These are phyloP conservation scores for Buxus sempervirens DNA, from an alignment of 164 flowering plant genomes.

Conservation along the genomic window DNA sequence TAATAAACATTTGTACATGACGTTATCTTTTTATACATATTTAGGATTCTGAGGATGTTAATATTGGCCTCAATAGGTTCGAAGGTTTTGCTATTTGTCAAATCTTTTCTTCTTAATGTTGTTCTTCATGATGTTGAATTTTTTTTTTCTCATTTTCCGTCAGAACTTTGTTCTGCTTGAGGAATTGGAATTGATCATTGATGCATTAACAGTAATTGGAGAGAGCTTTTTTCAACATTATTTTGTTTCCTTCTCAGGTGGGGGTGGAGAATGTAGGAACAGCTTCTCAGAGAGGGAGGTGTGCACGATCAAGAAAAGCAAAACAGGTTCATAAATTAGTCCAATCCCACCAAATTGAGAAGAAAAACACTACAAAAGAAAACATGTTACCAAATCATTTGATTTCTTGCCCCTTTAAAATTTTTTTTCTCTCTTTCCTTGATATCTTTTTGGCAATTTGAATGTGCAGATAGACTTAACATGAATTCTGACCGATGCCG, in stretches of 20 bases:
- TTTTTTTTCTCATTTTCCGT: conserved; percentile 9
- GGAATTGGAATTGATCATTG: conserved; percentile 20
- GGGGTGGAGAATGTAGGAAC: conserved; percentile 79
- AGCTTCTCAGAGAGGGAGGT: conserved; percentile 62
- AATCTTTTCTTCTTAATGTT: conserved; percentile 23
- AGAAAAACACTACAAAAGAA: neutral
- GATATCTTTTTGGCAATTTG: neutral
- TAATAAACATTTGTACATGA: neutral
- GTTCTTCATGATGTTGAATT: conserved; percentile 1
- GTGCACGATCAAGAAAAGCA: conserved; percentile 91
- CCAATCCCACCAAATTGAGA: conserved; percentile 4
- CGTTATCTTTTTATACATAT: neutral
- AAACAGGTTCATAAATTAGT: conserved; percentile 68
- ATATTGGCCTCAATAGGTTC: neutral
- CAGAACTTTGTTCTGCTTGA: conserved; percentile 22
- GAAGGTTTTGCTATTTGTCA: conserved; percentile 11
- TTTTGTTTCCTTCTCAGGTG: conserved; percentile 57
- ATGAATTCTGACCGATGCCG: conserved; percentile 51
- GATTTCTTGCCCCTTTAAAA: neutral
- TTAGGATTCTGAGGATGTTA: neutral
- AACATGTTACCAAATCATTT: neutral
- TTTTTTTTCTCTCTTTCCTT: conserved; percentile 4
- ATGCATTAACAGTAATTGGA: too few species aligned
- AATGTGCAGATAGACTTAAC: conserved; percentile 50
- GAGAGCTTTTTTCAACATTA: too few species aligned